These are phyloP conservation scores for Akebia trifoliata DNA, from an alignment of 164 flowering plant genomes.

Conservation along the genomic window DNA sequence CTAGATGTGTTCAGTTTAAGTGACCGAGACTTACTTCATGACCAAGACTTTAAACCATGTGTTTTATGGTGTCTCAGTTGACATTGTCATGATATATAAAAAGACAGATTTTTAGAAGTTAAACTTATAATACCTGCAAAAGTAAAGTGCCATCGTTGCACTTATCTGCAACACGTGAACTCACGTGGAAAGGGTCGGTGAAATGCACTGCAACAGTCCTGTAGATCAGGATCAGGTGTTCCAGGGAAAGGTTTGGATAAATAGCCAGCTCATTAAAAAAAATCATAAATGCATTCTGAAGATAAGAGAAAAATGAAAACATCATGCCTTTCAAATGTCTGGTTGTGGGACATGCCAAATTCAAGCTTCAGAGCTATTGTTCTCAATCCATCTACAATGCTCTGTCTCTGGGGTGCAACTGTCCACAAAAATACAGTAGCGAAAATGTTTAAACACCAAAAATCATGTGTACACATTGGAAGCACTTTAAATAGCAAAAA, in stretches of 20 bases:
- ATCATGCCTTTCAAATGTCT: constrained; percentile 76
- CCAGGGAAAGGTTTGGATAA: constrained; percentile 3
- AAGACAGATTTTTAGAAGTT: background rate
- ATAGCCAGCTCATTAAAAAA: background rate
- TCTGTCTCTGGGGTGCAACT: constrained; percentile 52
- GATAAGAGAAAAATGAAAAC: constrained; percentile 10
- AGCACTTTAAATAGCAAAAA: constrained; percentile 8
- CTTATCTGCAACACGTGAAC: constrained; percentile 69
- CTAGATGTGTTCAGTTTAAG: too few relatives aligned
- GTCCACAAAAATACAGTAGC: constrained; percentile 19
- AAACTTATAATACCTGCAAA: constrained; percentile 58
- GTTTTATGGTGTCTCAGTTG: background rate
- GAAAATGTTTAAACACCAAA: constrained; percentile 6
- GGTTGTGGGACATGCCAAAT: constrained; percentile 85
- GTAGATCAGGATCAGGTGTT: constrained; percentile 17
- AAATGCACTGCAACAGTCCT: constrained; percentile 96
- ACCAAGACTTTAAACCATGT: too few relatives aligned
- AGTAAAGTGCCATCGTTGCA: constrained; percentile 77
- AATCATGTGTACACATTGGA: constrained; percentile 3
- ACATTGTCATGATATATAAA: background rate
- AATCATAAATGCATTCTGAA: background rate
- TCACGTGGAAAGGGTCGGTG: constrained; percentile 89
- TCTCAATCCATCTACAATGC: constrained; percentile 90
- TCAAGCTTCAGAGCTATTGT: constrained; percentile 91
- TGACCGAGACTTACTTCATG: too few relatives aligned